Evolutionary conservation across 305 asterid genomes (phyloP).

Genomic region (Rubia balearica): DNA sequence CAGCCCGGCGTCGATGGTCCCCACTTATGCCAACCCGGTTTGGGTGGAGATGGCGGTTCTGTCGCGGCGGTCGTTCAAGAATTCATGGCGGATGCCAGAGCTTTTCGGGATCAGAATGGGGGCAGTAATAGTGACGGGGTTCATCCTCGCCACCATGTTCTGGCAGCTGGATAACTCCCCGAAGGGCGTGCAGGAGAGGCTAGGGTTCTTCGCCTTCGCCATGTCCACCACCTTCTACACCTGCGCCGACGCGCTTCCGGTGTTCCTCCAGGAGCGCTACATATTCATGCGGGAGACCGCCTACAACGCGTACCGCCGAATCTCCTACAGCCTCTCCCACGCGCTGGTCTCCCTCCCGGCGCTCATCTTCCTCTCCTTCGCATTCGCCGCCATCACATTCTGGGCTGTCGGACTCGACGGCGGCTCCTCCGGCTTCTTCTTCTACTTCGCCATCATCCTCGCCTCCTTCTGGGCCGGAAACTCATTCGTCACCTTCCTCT

Average conservation of each 20-base stretch:
- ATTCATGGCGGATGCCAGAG: conserved; percentile 65
- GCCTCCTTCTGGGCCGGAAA: conserved; percentile 84
- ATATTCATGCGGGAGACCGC: conserved; percentile 80
- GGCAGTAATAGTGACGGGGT: conserved; percentile 64
- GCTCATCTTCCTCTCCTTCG: conserved; percentile 39
- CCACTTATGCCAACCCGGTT: conserved; percentile 54
- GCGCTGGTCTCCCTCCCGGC: conserved; percentile 58
- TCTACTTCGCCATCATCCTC: conserved; percentile 51
- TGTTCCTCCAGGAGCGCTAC: conserved; percentile 71
- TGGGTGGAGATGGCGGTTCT: conserved; percentile 56
- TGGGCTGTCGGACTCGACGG: conserved; percentile 83
- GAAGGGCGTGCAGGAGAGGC: conserved; percentile 63
- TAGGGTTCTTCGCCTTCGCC: conserved; percentile 75
- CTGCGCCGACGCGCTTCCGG: conserved; percentile 77
- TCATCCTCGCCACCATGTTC: conserved; percentile 67
- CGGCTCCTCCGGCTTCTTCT: conserved; percentile 39
- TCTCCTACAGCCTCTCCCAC: conserved; percentile 66
- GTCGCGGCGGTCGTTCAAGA: conserved; percentile 53
- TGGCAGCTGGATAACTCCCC: conserved; percentile 77
- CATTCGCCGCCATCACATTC: conserved; percentile 59
- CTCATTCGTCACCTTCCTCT: conserved; percentile 69
- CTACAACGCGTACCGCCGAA: conserved; percentile 61
- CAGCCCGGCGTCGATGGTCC: conserved; percentile 32
- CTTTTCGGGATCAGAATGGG: conserved; percentile 54
- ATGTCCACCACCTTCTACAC: conserved; percentile 87